Evolutionary conservation across 1,139 yeast genomes (phyloP).

Genomic region (Candida tetrigidarum): DNA sequence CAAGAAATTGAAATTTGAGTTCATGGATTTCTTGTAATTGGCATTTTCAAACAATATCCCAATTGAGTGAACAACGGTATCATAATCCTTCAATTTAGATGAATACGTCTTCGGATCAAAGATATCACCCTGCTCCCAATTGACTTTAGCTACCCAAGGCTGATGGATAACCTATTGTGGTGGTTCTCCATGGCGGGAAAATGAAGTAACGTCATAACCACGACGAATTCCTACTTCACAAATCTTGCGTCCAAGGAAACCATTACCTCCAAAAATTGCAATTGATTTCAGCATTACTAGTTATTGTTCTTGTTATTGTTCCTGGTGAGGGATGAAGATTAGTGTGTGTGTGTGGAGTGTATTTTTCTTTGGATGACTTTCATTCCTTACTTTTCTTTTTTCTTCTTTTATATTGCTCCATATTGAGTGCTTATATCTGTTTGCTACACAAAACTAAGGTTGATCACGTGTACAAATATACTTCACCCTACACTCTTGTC

Average conservation of each 20-base stretch:
- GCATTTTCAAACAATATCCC: slow-evolving; percentile 75
- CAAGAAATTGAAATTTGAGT: slow-evolving; percentile 41
- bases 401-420: too few relatives aligned
- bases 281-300: slow-evolving; percentile 37
- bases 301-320: too few relatives aligned
- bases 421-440: too few relatives aligned
- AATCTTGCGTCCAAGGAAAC: slow-evolving; percentile 75
- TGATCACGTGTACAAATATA: too few relatives aligned
- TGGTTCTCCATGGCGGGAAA: slow-evolving; percentile 63
- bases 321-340: too few relatives aligned
- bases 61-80: slow-evolving; percentile 81
- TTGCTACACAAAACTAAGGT: too few relatives aligned
- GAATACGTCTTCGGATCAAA: slow-evolving; percentile 64
- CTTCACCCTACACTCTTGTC: too few relatives aligned
- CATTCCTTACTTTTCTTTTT: too few relatives aligned
- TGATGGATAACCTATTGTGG: slow-evolving; percentile 34
- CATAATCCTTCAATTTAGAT: slow-evolving; percentile 48
- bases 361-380: too few relatives aligned
- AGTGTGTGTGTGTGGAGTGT: too few relatives aligned
- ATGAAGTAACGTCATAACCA: slow-evolving; percentile 68
- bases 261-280: slow-evolving; percentile 86
- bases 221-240: slow-evolving; percentile 67
- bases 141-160: slow-evolving; percentile 61
- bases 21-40: slow-evolving; percentile 61
- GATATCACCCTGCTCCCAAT: slow-evolving; percentile 71